Evolutionary conservation across 2,329 filamentous ascomycete species (phyloP).

Genomic region (Fusarium floridanum): DNA sequence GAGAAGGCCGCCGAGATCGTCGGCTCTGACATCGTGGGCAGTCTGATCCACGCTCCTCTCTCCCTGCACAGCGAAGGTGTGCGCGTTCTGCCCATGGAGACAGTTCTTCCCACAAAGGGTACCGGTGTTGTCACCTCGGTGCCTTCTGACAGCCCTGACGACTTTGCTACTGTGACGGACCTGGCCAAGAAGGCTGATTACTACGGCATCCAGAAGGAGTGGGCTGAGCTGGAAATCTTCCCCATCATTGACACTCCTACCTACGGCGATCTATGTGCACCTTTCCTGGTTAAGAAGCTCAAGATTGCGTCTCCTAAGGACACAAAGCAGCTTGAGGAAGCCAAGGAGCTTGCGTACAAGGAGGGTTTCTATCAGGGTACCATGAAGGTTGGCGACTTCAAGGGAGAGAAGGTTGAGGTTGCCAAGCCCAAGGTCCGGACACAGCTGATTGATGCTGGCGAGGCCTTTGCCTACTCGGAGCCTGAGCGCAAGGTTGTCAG

Average conservation of each 20-base stretch:
- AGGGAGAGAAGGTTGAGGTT: conserved; percentile 85
- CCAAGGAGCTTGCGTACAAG: conserved; percentile 97
- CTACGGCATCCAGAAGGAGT: conserved; percentile 96
- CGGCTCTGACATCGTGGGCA: conserved; percentile 86
- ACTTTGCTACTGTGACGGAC: conserved; percentile 90
- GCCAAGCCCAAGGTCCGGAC: conserved; percentile 89
- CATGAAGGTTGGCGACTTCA: conserved; percentile 89
- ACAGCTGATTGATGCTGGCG: conserved; percentile 79
- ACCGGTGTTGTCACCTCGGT: conserved; percentile 97
- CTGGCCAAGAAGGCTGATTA: conserved; percentile 95
- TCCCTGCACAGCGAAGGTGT: conserved; percentile 87
- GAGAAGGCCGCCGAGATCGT: conserved; percentile 80
- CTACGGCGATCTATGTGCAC: conserved; percentile 87
- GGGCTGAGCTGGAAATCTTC: conserved; percentile 90
- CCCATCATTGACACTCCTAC: conserved; percentile 91
- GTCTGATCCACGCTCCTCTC: conserved; percentile 89
- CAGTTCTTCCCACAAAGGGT: conserved; percentile 91
- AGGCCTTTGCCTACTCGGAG: conserved; percentile 93
- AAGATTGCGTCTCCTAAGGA: conserved; percentile 99
- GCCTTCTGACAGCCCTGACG: conserved; percentile 93
- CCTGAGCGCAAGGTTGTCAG: conserved; percentile 91
- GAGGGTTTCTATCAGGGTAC: conserved; percentile 97
- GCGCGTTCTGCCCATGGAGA: conserved; percentile 94
- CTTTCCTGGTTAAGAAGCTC: conserved; percentile 86
- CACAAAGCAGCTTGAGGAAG: conserved; percentile 86